Evolutionary conservation across 305 asterid genomes (phyloP), one percentile per base, ranked within the genome.

Genomic region (Plantago lanceolata): DNA sequence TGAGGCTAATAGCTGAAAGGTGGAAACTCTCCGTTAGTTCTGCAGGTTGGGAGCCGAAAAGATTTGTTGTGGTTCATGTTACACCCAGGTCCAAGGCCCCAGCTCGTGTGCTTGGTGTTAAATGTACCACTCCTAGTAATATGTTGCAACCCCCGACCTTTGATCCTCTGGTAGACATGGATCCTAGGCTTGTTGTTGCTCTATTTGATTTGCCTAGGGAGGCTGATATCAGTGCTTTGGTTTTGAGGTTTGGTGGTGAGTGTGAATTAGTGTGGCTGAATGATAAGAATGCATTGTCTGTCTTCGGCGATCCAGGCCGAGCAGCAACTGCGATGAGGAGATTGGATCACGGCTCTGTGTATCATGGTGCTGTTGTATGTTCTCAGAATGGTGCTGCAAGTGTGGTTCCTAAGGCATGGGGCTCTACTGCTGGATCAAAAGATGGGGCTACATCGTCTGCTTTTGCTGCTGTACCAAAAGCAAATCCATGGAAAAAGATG

Each of bases 271-370:
- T 85, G 15, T 92, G 98, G 98, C 68, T 89, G 79, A 89, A 92
- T 57, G 97, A 92, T 70, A 92, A 85, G 84, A 92, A 92, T 61
- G 98, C 98, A 0, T 76, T 92, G 75, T 89, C 98, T 7, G 97
- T 89, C 15, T 92, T 92, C 59, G 78, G 84, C 65, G 98, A 92
- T 78, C 98, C 96, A 21, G 88, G 81, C 28, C 85, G 98, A 57
- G 97, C 98, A 21, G 95, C 96, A 31, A 82, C 96, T 65, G 98
- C 98, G 53, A 84, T 87, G 96, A 84, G 98, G 82, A 87, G 97
- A 73, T 71, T 92, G 78, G 98, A 92, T 79, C 96, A 92, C 59
- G 98, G 98, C 24, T 92, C 98, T 2, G 83, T 86, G 13, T 92
- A 89, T 79, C 63, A 81, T 59, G 97, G 98, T 62, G 98, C 97